These are phyloP conservation scores for Trichoderma orchidacearum DNA, from an alignment of 495 filamentous ascomycete species.

Conservation along the genomic window DNA sequence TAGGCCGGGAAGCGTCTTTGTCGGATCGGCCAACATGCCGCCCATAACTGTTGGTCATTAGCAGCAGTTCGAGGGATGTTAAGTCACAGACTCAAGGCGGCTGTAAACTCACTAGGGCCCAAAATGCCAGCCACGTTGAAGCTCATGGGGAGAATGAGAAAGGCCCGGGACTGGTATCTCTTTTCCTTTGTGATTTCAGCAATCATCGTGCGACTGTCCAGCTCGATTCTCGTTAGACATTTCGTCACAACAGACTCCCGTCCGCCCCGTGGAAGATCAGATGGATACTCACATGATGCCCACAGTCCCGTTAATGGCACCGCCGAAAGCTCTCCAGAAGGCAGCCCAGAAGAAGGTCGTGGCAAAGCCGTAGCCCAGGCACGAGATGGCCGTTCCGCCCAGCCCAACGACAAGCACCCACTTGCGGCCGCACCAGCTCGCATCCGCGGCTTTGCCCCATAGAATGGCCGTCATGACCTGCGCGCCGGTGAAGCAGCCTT, in stretches of 20 bases:
- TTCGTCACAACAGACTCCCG: too few relatives aligned
- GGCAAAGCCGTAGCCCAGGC: slow-evolving; percentile 4
- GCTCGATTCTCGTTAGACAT: background rate
- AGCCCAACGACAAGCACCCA: slow-evolving; percentile 66
- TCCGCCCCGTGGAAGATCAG: too few relatives aligned
- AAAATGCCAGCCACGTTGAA: slow-evolving; percentile 68
- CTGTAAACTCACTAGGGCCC: slow-evolving; percentile 40
- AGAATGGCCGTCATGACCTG: slow-evolving; percentile 75
- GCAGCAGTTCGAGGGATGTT: background rate
- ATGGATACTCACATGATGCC: slow-evolving; percentile 4
- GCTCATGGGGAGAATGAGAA: slow-evolving; percentile 67
- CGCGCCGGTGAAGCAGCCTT: slow-evolving; percentile 66
- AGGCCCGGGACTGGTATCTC: slow-evolving; percentile 59
- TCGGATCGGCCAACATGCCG: slow-evolving; percentile 60
- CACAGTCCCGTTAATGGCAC: slow-evolving; percentile 3
- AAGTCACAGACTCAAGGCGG: too few relatives aligned
- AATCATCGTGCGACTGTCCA: slow-evolving; percentile 58
- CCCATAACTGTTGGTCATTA: slow-evolving; percentile 25
- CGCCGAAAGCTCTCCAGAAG: slow-evolving; percentile 1
- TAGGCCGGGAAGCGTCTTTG: slow-evolving; percentile 44
- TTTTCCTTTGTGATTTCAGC: slow-evolving; percentile 52
- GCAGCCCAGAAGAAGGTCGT: background rate
- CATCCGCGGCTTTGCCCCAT: slow-evolving; percentile 69
- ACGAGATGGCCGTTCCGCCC: slow-evolving; percentile 40
- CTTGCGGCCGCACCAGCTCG: slow-evolving; percentile 56